A percentile compares a stretch with the other conserved stretches of the same genome.
Evolutionary conservation across 345 rosid species (phyloP).

Genomic region (Dipteronia dyeriana): DNA sequence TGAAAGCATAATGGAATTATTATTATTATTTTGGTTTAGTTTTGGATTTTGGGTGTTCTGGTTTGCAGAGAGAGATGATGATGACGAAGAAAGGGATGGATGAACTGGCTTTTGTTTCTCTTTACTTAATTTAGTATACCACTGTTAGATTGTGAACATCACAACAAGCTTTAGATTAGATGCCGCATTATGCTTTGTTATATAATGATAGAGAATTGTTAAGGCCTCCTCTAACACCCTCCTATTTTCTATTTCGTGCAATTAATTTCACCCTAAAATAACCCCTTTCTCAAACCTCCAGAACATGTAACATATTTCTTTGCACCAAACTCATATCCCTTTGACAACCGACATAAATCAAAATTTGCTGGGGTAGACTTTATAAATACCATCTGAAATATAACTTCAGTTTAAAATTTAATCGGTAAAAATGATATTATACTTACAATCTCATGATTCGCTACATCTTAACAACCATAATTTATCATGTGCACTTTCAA

Average conservation of each 20-base stretch:
- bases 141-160: neutral
- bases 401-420: too few species aligned
- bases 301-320: too few species aligned
- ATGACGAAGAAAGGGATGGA: slow-evolving; percentile 3
- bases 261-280: neutral
- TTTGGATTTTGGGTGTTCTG: neutral
- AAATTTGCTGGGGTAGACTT: too few species aligned
- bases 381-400: too few species aligned
- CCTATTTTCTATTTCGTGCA: neutral
- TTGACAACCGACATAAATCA: neutral
- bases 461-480: too few species aligned
- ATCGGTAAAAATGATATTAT: too few species aligned
- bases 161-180: neutral
- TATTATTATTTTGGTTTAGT: too few species aligned
- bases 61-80: neutral
- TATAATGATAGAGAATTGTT: neutral
- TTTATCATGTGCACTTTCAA: too few species aligned
- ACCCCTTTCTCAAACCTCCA: neutral
- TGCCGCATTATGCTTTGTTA: neutral
- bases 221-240: neutral
- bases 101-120: slow-evolving; percentile 23
- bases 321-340: neutral
- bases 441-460: too few species aligned
- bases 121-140: slow-evolving; percentile 17
- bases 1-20: neutral